phyloP scores from a whole-genome alignment of 2,329 filamentous ascomycete species.

The Ascochyta rabiei region DNA sequence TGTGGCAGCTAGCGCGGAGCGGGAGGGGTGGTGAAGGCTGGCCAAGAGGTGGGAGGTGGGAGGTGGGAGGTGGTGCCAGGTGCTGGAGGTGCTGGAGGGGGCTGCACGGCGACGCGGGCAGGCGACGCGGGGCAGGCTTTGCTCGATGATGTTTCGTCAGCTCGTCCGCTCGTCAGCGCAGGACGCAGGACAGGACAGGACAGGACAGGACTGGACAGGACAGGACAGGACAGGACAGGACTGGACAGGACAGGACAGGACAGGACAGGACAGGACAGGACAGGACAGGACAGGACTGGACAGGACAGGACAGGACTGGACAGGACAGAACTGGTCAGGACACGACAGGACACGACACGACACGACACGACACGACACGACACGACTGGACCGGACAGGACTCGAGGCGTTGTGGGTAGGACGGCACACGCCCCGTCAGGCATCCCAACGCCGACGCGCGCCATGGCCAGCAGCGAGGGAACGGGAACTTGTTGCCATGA shows the following conservation, averaged over 20 bases:
- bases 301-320: no score
- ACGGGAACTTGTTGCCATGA: neutral
- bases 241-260: no score
- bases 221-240: no score
- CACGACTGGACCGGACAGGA: no score
- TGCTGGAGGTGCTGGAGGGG: no score
- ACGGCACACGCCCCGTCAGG: constrained; percentile 12
- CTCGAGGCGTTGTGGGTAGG: constrained; percentile 4
- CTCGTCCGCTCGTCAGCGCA: neutral
- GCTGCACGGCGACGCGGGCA: neutral
- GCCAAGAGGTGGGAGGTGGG: neutral
- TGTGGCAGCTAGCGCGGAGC: constrained; percentile 24
- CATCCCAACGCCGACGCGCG: neutral
- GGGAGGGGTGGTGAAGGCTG: constrained; percentile 25
- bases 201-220: no score
- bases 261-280: no score
- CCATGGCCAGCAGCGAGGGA: neutral
- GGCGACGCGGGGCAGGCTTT: constrained; percentile 9
- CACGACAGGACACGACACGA: no score
- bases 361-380: no score
- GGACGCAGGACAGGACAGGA: neutral
- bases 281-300: no score
- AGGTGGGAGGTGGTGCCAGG: no score
- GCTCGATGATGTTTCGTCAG: constrained; percentile 6
- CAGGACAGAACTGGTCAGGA: no score